Conservation (phyloP, 805 yeast genomes). For the Candida sonorensis region DNA sequence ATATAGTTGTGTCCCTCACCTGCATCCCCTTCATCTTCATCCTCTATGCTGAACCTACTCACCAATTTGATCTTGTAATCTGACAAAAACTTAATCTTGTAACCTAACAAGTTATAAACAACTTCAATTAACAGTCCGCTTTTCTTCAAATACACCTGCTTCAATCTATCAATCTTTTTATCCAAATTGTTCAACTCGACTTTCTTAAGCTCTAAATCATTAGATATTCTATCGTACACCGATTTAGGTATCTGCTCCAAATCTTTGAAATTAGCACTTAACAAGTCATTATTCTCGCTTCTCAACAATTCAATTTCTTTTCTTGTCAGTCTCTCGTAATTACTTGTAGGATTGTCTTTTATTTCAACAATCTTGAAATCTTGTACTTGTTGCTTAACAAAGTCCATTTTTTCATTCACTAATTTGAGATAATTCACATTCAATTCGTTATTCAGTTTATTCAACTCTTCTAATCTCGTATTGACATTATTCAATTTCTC, state of each 20-base stretch:
- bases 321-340: conserved; percentile 55
- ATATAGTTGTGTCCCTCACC: conserved; percentile 17
- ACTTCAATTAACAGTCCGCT: conserved; percentile 67
- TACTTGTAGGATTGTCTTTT: conserved; percentile 55
- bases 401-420: not conserved
- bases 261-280: conserved; percentile 16
- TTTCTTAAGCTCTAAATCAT: conserved; percentile 45
- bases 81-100: conserved; percentile 58
- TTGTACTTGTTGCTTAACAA: conserved; percentile 29
- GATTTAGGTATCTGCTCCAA: conserved; percentile 44
- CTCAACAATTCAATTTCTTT: conserved; percentile 43
- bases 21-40: conserved; percentile 3
- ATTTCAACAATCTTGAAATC: conserved; percentile 49
- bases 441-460: conserved; percentile 1
- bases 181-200: conserved; percentile 38
- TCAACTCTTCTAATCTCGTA: conserved; percentile 5
- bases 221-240: conserved; percentile 53
- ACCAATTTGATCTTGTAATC: conserved; percentile 48
- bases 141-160: conserved; percentile 54
- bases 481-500: not conserved
- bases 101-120: conserved; percentile 65
- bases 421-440: conserved; percentile 1
- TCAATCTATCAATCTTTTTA: conserved; percentile 48
- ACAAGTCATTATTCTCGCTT: conserved; percentile 52
- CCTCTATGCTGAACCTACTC: conserved; percentile 32